Evolutionary conservation across 768 basidiomycete species (phyloP), one percentile per base, ranked within the genome.

Genomic region (Lyophyllum atratum): DNA sequence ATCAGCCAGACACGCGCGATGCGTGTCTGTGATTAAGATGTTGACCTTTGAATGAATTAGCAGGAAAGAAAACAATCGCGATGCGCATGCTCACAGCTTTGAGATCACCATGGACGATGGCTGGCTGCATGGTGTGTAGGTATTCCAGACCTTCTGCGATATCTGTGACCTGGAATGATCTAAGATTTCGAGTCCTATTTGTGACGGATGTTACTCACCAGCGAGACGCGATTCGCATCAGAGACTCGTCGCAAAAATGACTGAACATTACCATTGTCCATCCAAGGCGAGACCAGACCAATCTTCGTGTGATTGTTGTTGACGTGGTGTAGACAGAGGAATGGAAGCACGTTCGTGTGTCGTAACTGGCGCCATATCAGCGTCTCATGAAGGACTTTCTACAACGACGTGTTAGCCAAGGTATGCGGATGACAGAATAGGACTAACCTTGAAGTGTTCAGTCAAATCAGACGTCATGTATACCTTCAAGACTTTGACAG

Each of bases 401-500:
- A 34, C 7, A 31, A 12, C n/a, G 15, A 10, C 19, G 11, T 12
- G 12, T 48, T 25, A 49, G 45, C 22, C 17, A n/a, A 24, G 44
- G 22, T 15, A n/a, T 33, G 51, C 21, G 19, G 24, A 42, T 15
- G 15, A 14, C 8, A 5, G 6, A 49, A 28, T 19, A 15, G 14
- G 34, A 40, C 62, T 29, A 28, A 55, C 72, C 64, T 74, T 71
- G 5, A 68, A 40, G 50, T 68, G 64, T 49, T 55, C 47, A 3
- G 42, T n/a, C 56, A 62, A 0, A 51, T 55, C 15, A 55, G 49
- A 34, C 55, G 70, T 3, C 58, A 53, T 2, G 40, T 55, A 45
- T 44, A 58, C 37, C 46, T 64, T 67, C 21, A 74, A 33, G 17
- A 68, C 66, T 49, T 74, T 74, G 49, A 75, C 49, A 3, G 71